Conservation (phyloP, 257 asterid species). For the Nicotiana attenuata region DNA sequence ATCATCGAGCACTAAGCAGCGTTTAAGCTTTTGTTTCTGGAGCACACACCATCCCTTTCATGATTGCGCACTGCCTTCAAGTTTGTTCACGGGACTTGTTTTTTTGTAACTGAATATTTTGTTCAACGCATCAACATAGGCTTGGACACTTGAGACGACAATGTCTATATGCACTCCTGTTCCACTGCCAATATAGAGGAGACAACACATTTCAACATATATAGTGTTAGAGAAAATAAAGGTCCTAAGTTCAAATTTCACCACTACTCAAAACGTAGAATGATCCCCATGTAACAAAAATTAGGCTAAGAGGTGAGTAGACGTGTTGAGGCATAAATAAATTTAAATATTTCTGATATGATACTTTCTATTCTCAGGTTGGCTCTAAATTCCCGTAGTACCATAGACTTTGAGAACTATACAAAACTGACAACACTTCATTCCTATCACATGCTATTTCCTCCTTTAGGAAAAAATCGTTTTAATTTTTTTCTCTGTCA, state of each 20-base stretch:
- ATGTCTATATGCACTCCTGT: conserved; percentile 85
- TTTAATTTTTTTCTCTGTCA: neutral
- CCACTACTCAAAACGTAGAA: too few species aligned
- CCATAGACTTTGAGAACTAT: too few species aligned
- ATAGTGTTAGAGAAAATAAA: too few species aligned
- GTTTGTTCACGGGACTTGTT: conserved; percentile 1
- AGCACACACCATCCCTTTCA: neutral
- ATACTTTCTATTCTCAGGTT: neutral
- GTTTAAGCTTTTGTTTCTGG: too few species aligned
- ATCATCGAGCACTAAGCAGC: too few species aligned
- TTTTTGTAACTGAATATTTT: conserved; percentile 56
- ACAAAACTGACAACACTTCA: neutral
- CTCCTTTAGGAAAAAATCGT: neutral
- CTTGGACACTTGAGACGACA: conserved; percentile 85
- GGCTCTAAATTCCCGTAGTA: neutral
- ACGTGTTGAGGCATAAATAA: too few species aligned
- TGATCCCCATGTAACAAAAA: too few species aligned
- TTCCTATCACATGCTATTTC: neutral
- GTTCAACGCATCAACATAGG: conserved; percentile 86
- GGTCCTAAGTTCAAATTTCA: too few species aligned
- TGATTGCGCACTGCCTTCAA: neutral
- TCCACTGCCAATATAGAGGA: conserved; percentile 41
- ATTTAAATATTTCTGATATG: neutral
- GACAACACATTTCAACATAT: neutral
- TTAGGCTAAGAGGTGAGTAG: too few species aligned